Conservation (phyloP, 306 rosid species). For the Citrullus colocynthis region DNA sequence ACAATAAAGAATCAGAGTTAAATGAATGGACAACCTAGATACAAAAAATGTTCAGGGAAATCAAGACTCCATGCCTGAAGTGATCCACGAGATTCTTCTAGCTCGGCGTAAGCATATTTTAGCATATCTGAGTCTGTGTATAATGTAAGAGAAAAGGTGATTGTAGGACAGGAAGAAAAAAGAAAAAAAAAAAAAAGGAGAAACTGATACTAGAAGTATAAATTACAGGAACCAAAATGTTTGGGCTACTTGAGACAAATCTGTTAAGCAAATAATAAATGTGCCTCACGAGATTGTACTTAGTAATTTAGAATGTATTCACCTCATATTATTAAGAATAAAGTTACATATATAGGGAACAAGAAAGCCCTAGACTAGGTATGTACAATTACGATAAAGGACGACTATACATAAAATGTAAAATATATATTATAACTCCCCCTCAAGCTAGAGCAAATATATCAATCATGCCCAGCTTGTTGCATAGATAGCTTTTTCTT, state of each 20-base stretch:
- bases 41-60: slow-evolving; percentile 8
- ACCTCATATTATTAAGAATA: no score
- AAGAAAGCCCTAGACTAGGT: no score
- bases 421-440: no score
- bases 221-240: slow-evolving; percentile 4
- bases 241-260: not conserved
- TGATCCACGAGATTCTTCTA: slow-evolving; percentile 97
- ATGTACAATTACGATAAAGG: no score
- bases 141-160: not conserved
- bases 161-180: not conserved
- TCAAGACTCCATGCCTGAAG: slow-evolving; percentile 46
- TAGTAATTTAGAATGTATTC: no score
- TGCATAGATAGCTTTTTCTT: no score
- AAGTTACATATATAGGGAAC: no score
- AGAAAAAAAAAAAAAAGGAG: not conserved
- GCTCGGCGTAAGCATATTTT: slow-evolving; percentile 89
- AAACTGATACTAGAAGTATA: not conserved
- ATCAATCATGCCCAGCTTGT: no score
- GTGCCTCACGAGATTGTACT: not conserved
- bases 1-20: slow-evolving; percentile 20
- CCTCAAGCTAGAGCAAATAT: no score
- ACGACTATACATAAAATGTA: no score
- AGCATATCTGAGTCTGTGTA: slow-evolving; percentile 71
- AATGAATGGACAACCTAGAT: not conserved
- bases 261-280: not conserved